Evolutionary conservation across 116 monocot genomes (phyloP).

Genomic region (Cymodocea nodosa): DNA sequence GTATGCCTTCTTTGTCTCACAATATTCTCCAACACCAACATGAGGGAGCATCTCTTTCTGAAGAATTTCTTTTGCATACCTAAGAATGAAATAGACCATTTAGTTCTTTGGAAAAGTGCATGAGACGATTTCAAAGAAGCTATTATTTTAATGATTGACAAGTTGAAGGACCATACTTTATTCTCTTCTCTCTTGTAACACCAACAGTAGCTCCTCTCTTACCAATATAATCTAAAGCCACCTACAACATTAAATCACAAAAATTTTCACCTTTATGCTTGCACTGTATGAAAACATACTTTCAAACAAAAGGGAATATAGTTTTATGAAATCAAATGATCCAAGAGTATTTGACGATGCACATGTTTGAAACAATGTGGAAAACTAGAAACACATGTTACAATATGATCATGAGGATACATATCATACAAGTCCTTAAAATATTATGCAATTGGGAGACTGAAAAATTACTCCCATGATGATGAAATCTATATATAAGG

Average conservation of each 20-base stretch:
- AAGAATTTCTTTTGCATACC: constrained; percentile 95
- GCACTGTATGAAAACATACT: too few species aligned
- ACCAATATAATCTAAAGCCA: constrained; percentile 96
- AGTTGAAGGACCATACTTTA: constrained; percentile 61
- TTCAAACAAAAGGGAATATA: too few species aligned
- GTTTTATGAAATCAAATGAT: too few species aligned
- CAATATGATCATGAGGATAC: too few species aligned
- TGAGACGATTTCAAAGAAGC: background rate
- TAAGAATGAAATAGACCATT: constrained; percentile 11
- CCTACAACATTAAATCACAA: constrained; percentile 51
- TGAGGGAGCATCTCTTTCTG: constrained; percentile 99
- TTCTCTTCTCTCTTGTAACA: constrained; percentile 95
- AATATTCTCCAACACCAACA: constrained; percentile 97
- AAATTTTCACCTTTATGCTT: background rate
- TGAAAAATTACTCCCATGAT: too few species aligned
- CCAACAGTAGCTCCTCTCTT: constrained; percentile 86
- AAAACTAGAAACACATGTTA: too few species aligned
- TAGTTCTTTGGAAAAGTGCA: background rate
- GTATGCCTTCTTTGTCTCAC: constrained; percentile 99
- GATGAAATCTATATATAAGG: too few species aligned
- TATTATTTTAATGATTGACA: constrained; percentile 28
- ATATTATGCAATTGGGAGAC: too few species aligned
- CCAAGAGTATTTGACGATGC: too few species aligned
- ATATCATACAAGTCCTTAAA: too few species aligned
- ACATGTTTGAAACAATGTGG: too few species aligned